These are phyloP conservation scores for Stropharia rugosoannulata DNA, from an alignment of 768 basidiomycete genomes.

Conservation along the genomic window DNA sequence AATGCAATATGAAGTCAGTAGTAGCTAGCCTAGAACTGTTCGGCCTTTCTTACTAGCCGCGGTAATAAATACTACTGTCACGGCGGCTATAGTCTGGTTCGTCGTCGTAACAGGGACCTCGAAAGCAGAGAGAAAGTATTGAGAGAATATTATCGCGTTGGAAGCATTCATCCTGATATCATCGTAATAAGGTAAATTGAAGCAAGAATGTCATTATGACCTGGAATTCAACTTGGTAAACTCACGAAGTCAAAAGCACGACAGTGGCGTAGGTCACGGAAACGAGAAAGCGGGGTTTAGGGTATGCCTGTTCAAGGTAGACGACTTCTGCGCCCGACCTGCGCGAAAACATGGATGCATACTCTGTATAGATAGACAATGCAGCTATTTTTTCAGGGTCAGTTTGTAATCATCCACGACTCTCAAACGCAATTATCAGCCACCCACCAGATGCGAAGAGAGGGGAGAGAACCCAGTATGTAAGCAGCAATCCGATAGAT, in stretches of 20 bases:
- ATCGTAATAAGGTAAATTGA: background rate
- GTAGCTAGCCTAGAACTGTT: background rate
- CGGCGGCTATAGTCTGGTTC: slow-evolving; percentile 25
- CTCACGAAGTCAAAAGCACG: slow-evolving; percentile 33
- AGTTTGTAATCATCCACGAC: background rate
- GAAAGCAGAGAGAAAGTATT: slow-evolving; percentile 34
- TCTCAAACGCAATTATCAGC: background rate
- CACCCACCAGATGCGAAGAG: slow-evolving; percentile 31
- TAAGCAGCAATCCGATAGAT: slow-evolving; percentile 30
- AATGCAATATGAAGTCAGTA: background rate
- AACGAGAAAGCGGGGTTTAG: slow-evolving; percentile 40
- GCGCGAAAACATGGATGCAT: slow-evolving; percentile 46
- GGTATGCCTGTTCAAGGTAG: slow-evolving; percentile 46
- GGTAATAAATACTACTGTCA: slow-evolving; percentile 24
- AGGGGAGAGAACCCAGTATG: slow-evolving; percentile 31
- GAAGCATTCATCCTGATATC: slow-evolving; percentile 27
- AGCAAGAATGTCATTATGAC: background rate
- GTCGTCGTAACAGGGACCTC: slow-evolving; percentile 26
- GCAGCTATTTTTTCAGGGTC: slow-evolving; percentile 23
- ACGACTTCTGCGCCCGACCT: slow-evolving; percentile 51
- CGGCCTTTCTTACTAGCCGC: slow-evolving; percentile 19
- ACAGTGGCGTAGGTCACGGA: slow-evolving; percentile 42
- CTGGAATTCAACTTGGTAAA: background rate
- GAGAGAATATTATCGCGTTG: slow-evolving; percentile 36
- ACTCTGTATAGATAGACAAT: slow-evolving; percentile 38